Percentiles rank a stretch among this genome's conserved stretches.
Evolutionary conservation across 176 grass and related monocot species (phyloP).

Genomic region (Typha latifolia): DNA sequence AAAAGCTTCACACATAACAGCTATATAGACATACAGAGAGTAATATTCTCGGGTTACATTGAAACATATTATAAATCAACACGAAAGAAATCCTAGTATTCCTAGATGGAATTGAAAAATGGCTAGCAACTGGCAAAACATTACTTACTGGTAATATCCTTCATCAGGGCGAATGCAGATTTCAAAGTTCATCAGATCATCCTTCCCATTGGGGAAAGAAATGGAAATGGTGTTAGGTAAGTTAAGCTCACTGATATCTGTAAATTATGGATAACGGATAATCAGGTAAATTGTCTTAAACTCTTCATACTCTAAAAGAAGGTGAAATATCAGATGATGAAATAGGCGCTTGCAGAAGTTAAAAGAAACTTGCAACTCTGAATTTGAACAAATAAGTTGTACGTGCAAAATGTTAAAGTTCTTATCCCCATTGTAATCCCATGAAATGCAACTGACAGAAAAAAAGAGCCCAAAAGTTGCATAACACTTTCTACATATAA

Average conservation of each 20-base stretch:
- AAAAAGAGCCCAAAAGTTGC: no score
- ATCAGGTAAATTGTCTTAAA: not conserved
- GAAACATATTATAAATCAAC: slow-evolving; percentile 1
- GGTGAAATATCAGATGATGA: not conserved
- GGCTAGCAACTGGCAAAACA: not conserved
- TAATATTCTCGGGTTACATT: not conserved
- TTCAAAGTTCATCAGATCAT: slow-evolving; percentile 76
- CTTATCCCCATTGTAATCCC: no score
- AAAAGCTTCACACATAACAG: no score
- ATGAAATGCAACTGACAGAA: no score
- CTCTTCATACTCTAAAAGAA: not conserved
- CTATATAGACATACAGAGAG: not conserved
- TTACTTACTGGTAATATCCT: slow-evolving; percentile 61
- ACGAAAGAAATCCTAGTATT: not conserved
- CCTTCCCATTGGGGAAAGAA: slow-evolving; percentile 70
- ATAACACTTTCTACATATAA: no score
- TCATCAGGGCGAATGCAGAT: slow-evolving; percentile 51
- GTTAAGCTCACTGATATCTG: slow-evolving; percentile 73
- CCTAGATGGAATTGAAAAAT: not conserved
- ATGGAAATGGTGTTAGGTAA: slow-evolving; percentile 53
- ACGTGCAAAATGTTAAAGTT: no score
- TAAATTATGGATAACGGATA: not conserved
- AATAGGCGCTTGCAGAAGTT: no score
- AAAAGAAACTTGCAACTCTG: no score
- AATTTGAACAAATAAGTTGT: no score